Conservation (phyloP, 257 asterid genomes). For the Primulina eburnea region DNA sequence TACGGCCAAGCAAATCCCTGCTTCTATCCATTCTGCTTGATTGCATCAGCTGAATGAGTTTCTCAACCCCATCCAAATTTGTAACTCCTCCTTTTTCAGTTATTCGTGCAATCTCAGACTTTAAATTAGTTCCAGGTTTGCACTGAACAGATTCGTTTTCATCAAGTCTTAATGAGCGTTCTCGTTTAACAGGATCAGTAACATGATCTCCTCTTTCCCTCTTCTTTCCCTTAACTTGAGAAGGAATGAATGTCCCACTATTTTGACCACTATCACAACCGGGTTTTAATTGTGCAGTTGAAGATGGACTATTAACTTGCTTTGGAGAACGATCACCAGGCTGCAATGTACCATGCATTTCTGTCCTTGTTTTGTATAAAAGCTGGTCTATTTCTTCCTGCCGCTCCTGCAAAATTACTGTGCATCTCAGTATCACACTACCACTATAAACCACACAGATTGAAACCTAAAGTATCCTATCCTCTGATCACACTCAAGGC, state of each 20-base stretch:
- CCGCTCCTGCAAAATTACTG: slow-evolving; percentile 52
- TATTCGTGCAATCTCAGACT: slow-evolving; percentile 62
- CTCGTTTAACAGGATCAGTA: slow-evolving; percentile 65
- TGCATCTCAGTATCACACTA: background rate
- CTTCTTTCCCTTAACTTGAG: slow-evolving; percentile 76
- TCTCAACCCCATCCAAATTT: slow-evolving; percentile 78
- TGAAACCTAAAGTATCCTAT: background rate
- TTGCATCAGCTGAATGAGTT: slow-evolving; percentile 76
- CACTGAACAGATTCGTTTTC: slow-evolving; percentile 43
- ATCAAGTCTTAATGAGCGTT: slow-evolving; percentile 53
- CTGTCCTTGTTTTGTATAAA: slow-evolving; percentile 49
- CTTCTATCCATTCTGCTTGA: slow-evolving; percentile 53
- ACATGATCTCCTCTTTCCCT: slow-evolving; percentile 81
- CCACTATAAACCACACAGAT: too few relatives aligned
- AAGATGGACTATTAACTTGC: slow-evolving; percentile 52
- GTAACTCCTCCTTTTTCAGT: slow-evolving; percentile 71
- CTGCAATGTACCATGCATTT: slow-evolving; percentile 70
- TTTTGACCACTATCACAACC: slow-evolving; percentile 59
- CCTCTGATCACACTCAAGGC: background rate
- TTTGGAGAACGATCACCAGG: slow-evolving; percentile 84
- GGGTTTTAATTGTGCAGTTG: slow-evolving; percentile 58
- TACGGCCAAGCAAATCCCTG: slow-evolving; percentile 58
- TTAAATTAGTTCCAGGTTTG: slow-evolving; percentile 50
- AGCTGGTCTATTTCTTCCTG: slow-evolving; percentile 78
- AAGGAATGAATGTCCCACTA: slow-evolving; percentile 49